Percentiles rank a stretch among this genome's conserved stretches.
phyloP scores from a whole-genome alignment of 345 rosid species.

The Eucalyptus coolabah region DNA sequence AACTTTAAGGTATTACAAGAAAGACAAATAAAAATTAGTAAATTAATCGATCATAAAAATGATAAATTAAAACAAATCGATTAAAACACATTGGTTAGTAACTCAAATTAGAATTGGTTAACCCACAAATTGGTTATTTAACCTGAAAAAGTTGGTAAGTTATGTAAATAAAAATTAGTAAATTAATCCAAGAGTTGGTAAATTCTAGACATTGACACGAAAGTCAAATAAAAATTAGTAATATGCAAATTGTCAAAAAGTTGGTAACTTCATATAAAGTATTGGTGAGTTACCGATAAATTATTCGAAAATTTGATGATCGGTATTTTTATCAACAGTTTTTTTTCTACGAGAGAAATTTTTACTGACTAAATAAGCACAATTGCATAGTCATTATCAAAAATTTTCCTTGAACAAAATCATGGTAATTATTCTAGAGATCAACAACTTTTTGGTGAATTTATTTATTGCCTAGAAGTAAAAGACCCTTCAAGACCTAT shows the following conservation, averaged over 20 bases:
- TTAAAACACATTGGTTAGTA: no score
- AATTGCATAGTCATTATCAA: no score
- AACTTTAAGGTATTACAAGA: background rate
- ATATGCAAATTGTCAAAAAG: background rate
- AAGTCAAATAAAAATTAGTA: background rate
- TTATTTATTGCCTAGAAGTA: background rate
- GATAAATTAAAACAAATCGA: no score
- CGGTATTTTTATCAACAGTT: rapidly evolving
- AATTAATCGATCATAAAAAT: no score
- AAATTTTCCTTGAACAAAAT: background rate
- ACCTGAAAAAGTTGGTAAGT: no score
- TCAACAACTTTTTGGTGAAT: background rate
- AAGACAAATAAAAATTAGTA: no score
- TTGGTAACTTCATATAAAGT: background rate
- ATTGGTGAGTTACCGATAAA: background rate
- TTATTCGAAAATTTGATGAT: background rate
- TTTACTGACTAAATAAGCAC: background rate
- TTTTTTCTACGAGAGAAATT: background rate
- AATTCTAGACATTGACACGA: background rate
- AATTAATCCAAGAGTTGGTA: background rate
- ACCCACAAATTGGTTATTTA: no score
- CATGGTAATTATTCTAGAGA: background rate
- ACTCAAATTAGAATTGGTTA: no score
- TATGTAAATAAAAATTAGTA: no score
- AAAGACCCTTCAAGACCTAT: background rate